Evolutionary conservation across 805 yeast species (phyloP).

Genomic region (Ogataea trehalophila): DNA sequence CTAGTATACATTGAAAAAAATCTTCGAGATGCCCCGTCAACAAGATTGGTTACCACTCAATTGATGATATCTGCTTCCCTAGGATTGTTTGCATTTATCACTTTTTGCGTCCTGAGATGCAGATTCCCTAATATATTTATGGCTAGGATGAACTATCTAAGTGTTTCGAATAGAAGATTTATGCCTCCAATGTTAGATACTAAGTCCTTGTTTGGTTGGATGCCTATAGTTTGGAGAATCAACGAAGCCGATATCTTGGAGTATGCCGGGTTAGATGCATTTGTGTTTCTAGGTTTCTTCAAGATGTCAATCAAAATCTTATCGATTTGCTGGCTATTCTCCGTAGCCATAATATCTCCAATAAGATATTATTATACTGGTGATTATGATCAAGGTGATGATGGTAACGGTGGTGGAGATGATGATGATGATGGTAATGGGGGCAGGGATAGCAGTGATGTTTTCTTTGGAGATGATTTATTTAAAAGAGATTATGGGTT

Average conservation of each 20-base stretch:
- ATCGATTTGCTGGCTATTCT: constrained; percentile 59
- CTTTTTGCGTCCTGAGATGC: constrained; percentile 67
- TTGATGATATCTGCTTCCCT: constrained; percentile 60
- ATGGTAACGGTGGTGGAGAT: constrained; percentile 23
- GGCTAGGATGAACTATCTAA: constrained; percentile 57
- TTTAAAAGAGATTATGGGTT: not conserved
- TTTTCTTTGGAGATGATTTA: not conserved
- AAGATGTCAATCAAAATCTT: constrained; percentile 77
- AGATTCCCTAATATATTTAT: constrained; percentile 81
- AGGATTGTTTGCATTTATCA: constrained; percentile 63
- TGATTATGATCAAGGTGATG: constrained; percentile 57
- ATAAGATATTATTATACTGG: constrained; percentile 82
- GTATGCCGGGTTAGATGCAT: constrained; percentile 92
- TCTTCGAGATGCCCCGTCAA: constrained; percentile 28
- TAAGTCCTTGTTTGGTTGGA: constrained; percentile 73
- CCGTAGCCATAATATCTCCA: constrained; percentile 76
- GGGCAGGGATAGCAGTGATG: constrained; percentile 2
- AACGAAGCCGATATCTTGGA: constrained; percentile 75
- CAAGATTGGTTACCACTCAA: constrained; percentile 74
- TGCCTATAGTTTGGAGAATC: constrained; percentile 57
- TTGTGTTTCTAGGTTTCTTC: constrained; percentile 86
- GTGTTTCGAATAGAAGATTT: constrained; percentile 35
- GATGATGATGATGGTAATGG: constrained; percentile 24
- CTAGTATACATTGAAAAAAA: constrained; percentile 17
- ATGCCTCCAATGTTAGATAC: constrained; percentile 56